Percentiles rank a stretch among this genome's conserved stretches.
These are phyloP conservation scores for Botryosphaeria agaves DNA, from an alignment of 2,329 filamentous ascomycete genomes.

Conservation along the genomic window DNA sequence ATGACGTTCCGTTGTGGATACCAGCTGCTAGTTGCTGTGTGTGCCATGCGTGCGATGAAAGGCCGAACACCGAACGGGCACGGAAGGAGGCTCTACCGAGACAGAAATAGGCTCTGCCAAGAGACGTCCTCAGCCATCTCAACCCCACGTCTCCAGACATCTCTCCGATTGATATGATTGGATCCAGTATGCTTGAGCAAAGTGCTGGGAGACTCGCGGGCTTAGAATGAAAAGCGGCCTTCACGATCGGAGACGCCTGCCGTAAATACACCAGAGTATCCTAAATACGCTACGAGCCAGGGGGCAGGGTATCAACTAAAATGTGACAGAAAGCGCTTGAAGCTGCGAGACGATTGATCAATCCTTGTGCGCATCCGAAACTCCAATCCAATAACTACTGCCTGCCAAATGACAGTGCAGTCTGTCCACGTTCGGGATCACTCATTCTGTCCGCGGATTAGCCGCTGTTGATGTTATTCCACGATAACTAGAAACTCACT, in stretches of 20 bases:
- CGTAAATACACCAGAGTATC: too few relatives aligned
- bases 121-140: too few relatives aligned
- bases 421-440: conserved; percentile 34
- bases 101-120: background rate
- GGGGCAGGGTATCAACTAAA: too few relatives aligned
- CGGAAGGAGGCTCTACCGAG: background rate
- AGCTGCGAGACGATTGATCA: background rate
- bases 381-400: background rate
- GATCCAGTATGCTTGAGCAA: too few relatives aligned
- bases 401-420: conserved; percentile 17
- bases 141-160: too few relatives aligned
- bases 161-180: too few relatives aligned
- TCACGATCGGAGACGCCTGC: too few relatives aligned
- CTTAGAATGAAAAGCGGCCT: too few relatives aligned
- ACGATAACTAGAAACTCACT: conserved; percentile 27
- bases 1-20: background rate
- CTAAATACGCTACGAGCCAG: too few relatives aligned
- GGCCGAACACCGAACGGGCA: background rate
- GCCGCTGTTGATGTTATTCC: conserved; percentile 6
- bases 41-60: too few relatives aligned
- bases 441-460: conserved; percentile 20
- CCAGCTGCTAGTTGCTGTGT: background rate
- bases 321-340: too few relatives aligned
- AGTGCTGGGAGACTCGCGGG: too few relatives aligned
- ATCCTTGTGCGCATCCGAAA: background rate